phyloP scores from a whole-genome alignment of 768 basidiomycete genomes.

The Pholiota conissans region DNA sequence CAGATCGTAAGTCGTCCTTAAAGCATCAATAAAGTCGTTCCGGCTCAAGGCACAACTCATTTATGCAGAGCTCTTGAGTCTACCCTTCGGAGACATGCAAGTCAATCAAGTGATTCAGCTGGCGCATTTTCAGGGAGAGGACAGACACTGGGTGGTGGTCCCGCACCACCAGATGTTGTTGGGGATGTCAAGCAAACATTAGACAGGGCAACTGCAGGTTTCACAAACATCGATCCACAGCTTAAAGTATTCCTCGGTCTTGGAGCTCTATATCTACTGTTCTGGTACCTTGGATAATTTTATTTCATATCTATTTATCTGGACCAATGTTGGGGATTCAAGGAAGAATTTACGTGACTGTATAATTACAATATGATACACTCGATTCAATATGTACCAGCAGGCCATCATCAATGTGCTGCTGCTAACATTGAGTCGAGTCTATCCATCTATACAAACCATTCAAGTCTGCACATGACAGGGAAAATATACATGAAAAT shows the following conservation, averaged over 20 bases:
- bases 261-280: slow-evolving; percentile 61
- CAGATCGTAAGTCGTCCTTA: slow-evolving; percentile 45
- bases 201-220: slow-evolving; percentile 32
- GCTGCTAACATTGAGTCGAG: background rate
- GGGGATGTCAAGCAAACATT: slow-evolving; percentile 32
- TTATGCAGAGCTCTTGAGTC: slow-evolving; percentile 58
- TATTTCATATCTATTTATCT: background rate
- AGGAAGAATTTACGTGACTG: too few relatives aligned
- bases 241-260: slow-evolving; percentile 64
- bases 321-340: too few relatives aligned
- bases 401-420: slow-evolving; percentile 1
- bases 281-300: slow-evolving; percentile 47
- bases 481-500: too few relatives aligned
- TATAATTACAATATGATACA: background rate
- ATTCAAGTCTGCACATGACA: too few relatives aligned
- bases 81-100: slow-evolving; percentile 54
- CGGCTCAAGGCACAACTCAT: background rate
- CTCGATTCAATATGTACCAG: slow-evolving; percentile 2
- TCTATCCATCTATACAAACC: background rate
- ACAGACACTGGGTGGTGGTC: slow-evolving; percentile 63
- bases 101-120: slow-evolving; percentile 32
- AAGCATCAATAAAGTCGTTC: background rate
- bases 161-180: slow-evolving; percentile 34
- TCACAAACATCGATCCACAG: slow-evolving; percentile 64
- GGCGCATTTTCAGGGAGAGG: slow-evolving; percentile 71